Evolutionary conservation across 2,329 filamentous ascomycete species (phyloP).

Genomic region (Alternaria sp.): DNA sequence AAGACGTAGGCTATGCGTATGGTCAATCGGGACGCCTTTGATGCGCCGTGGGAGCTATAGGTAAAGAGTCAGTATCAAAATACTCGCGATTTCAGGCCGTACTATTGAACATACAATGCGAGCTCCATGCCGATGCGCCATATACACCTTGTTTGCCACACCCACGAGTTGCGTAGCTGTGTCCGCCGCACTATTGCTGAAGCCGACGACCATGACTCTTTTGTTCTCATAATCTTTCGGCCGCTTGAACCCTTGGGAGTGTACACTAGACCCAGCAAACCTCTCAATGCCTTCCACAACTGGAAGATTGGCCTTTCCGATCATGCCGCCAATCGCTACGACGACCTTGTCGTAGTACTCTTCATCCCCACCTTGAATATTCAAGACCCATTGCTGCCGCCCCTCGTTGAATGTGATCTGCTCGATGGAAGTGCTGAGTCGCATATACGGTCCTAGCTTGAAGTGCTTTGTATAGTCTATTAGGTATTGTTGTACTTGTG

Average conservation of each 20-base stretch:
- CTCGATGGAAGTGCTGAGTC: conserved; percentile 22
- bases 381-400: conserved; percentile 24
- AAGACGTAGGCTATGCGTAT: conserved; percentile 24
- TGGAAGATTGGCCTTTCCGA: conserved; percentile 27
- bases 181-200: conserved; percentile 39
- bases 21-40: conserved; percentile 27
- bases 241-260: conserved; percentile 27
- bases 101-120: conserved; percentile 19
- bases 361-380: conserved; percentile 7
- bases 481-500: conserved; percentile 34
- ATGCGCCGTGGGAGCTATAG: conserved; percentile 26
- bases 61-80: not conserved
- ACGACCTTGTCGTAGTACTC: conserved; percentile 34
- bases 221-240: conserved; percentile 23
- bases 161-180: conserved; percentile 32
- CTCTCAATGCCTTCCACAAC: conserved; percentile 26
- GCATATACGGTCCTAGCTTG: conserved; percentile 22
- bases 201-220: conserved; percentile 37
- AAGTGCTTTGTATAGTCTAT: conserved; percentile 29
- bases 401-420: conserved; percentile 23
- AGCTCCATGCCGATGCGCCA: conserved; percentile 37
- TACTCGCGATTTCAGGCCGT: not conserved
- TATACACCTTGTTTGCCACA: conserved; percentile 30
- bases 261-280: conserved; percentile 25
- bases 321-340: conserved; percentile 32